These are phyloP conservation scores for Areca catechu DNA, from an alignment of 176 grass and related monocot species.

Conservation along the genomic window DNA sequence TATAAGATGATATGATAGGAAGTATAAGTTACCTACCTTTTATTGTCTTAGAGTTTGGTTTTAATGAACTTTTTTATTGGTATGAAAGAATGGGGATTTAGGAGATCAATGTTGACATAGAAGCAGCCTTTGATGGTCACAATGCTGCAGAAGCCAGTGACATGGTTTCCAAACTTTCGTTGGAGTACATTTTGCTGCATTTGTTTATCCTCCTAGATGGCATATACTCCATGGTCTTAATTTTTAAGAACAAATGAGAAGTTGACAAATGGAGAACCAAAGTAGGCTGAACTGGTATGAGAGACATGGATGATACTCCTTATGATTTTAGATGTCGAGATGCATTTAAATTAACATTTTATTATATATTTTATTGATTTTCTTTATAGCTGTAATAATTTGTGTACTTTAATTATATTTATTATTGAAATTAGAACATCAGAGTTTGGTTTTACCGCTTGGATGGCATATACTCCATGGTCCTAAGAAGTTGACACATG, in stretches of 20 bases:
- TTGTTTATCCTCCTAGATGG: constrained; percentile 88
- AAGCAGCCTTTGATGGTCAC: constrained; percentile 89
- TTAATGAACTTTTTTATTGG: constrained; percentile 4
- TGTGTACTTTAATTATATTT: too few relatives aligned
- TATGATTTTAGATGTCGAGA: too few relatives aligned
- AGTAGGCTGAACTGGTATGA: constrained; percentile 7
- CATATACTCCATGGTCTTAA: constrained; percentile 63
- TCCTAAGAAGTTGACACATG: too few relatives aligned
- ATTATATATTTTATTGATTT: too few relatives aligned
- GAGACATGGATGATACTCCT: too few relatives aligned
- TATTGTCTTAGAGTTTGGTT: not conserved
- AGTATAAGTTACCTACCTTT: too few relatives aligned
- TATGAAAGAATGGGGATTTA: constrained; percentile 56
- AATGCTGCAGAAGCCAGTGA: constrained; percentile 86
- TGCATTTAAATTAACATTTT: too few relatives aligned
- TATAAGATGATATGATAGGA: too few relatives aligned
- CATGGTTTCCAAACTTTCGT: constrained; percentile 73
- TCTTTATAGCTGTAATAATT: too few relatives aligned
- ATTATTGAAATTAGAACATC: too few relatives aligned
- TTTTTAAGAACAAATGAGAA: constrained; percentile 53
- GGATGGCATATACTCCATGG: too few relatives aligned
- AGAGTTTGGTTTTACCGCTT: too few relatives aligned
- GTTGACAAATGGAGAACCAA: constrained; percentile 40
- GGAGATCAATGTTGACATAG: constrained; percentile 68
- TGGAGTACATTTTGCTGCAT: constrained; percentile 85